A percentile compares a stretch with the other conserved stretches of the same genome.
phyloP scores from a whole-genome alignment of 2,329 filamentous ascomycete genomes.

The Fusarium sp. region DNA sequence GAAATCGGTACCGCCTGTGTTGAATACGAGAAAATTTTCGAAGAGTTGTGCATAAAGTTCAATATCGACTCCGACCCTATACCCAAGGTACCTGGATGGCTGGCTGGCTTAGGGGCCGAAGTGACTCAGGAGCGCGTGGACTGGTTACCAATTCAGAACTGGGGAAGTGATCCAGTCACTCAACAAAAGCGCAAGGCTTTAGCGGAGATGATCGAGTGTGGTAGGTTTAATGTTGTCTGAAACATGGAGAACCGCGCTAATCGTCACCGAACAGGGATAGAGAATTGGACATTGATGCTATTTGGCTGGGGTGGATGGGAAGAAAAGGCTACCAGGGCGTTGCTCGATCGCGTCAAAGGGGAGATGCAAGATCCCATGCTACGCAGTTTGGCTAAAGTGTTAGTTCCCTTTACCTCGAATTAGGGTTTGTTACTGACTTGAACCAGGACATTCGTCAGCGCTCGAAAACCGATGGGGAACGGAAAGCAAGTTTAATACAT shows the following conservation, averaged over 20 bases:
- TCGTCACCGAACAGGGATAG: conserved; percentile 36
- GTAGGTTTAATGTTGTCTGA: conserved; percentile 46
- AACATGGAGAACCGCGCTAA: conserved; percentile 19
- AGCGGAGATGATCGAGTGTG: conserved; percentile 55
- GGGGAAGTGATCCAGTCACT: conserved; percentile 58
- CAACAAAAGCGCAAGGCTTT: conserved; percentile 56
- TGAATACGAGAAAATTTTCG: conserved; percentile 55
- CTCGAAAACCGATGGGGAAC: conserved; percentile 47
- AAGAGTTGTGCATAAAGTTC: conserved; percentile 47
- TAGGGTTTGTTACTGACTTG: neutral
- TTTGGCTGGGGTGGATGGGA: conserved; percentile 53
- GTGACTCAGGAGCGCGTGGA: conserved; percentile 58
- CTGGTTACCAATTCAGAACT: conserved; percentile 58
- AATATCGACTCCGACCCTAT: conserved; percentile 60
- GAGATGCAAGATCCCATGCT: conserved; percentile 52
- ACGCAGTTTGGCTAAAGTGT: conserved; percentile 53
- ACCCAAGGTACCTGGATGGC: conserved; percentile 53
- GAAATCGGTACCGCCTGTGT: conserved; percentile 50
- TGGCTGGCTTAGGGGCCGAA: conserved; percentile 59
- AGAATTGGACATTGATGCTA: conserved; percentile 53
- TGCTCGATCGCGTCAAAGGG: conserved; percentile 52
- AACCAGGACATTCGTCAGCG: conserved; percentile 53
- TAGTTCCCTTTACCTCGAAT: conserved; percentile 18
- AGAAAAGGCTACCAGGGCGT: conserved; percentile 51
- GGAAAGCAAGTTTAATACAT: conserved; percentile 1